These are phyloP conservation scores for Recurvomyces mirabilis DNA, from an alignment of 495 filamentous ascomycete species.

Conservation along the genomic window DNA sequence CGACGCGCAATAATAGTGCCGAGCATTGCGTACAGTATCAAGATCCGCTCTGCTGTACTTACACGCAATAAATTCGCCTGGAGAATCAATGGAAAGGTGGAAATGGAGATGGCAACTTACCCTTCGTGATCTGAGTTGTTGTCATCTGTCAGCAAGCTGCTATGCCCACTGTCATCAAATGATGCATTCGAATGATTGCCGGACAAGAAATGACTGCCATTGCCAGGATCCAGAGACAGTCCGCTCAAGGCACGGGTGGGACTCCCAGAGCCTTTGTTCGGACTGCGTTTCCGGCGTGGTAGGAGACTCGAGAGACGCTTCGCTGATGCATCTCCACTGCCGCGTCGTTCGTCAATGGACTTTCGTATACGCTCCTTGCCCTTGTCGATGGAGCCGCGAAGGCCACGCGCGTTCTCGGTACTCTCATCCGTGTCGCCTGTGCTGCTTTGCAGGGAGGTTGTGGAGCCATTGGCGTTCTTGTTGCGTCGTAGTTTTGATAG, in stretches of 20 bases:
- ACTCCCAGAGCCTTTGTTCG: slow-evolving; percentile 21
- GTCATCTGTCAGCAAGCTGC: slow-evolving; percentile 53
- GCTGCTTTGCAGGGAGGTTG: slow-evolving; percentile 23
- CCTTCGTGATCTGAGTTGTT: slow-evolving; percentile 55
- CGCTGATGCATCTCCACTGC: slow-evolving; percentile 26
- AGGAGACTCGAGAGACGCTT: slow-evolving; percentile 45
- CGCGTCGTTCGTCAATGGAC: slow-evolving; percentile 17
- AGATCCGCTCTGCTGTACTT: too few species aligned
- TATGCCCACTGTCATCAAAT: slow-evolving; percentile 35
- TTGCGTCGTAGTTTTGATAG: slow-evolving; percentile 13
- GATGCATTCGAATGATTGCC: slow-evolving; percentile 27
- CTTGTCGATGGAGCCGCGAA: slow-evolving; percentile 27
- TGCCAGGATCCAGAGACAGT: slow-evolving; percentile 6
- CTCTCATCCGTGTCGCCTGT: slow-evolving; percentile 15
- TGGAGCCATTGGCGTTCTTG: slow-evolving; percentile 16
- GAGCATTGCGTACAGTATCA: too few species aligned
- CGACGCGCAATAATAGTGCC: too few species aligned
- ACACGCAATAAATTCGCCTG: too few species aligned
- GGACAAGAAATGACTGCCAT: background rate
- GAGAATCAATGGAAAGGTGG: background rate
- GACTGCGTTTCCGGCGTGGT: slow-evolving; percentile 39
- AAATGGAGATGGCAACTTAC: too few species aligned
- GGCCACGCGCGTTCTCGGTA: slow-evolving; percentile 1
- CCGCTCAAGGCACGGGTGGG: slow-evolving; percentile 19
- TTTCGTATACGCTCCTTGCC: slow-evolving; percentile 16